These are phyloP conservation scores for Nakaseomyces kungkrabaensis DNA, from an alignment of 1,139 yeast species.

Conservation along the genomic window DNA sequence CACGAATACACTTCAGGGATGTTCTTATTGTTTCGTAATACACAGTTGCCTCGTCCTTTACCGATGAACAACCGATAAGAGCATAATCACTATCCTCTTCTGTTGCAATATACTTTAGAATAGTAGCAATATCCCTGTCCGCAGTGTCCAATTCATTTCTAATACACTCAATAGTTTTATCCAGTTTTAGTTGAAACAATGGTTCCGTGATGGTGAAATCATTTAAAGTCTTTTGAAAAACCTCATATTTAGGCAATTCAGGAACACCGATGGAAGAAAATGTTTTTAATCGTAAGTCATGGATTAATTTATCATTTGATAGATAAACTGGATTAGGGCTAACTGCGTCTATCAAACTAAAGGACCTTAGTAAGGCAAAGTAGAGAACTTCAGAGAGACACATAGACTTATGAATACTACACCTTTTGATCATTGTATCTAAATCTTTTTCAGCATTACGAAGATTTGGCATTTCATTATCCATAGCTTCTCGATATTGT, in stretches of 20 bases:
- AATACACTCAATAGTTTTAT: constrained; percentile 14
- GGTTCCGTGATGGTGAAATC: constrained; percentile 19
- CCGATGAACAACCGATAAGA: not conserved
- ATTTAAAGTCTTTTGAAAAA: constrained; percentile 16
- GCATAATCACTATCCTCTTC: not conserved
- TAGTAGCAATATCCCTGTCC: constrained; percentile 10
- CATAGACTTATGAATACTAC: constrained; percentile 32
- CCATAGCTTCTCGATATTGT: constrained; percentile 21
- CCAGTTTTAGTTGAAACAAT: constrained; percentile 11
- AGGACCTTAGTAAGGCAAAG: constrained; percentile 33
- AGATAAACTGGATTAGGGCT: constrained; percentile 35
- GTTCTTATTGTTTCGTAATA: not conserved
- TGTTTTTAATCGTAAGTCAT: constrained; percentile 65
- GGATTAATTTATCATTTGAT: constrained; percentile 41
- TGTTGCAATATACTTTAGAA: constrained; percentile 5
- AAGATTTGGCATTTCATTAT: constrained; percentile 23
- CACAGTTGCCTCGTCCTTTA: not conserved
- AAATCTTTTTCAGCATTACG: constrained; percentile 15
- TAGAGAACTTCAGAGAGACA: constrained; percentile 35
- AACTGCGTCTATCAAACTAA: constrained; percentile 29
- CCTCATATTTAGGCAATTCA: constrained; percentile 40
- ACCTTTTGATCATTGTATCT: constrained; percentile 30
- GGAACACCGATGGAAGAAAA: constrained; percentile 82
- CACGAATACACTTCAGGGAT: not conserved
- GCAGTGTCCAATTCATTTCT: constrained; percentile 15